Base-by-base conservation (phyloP, 2,329 filamentous ascomycete genomes). In the Penicillium sp. region DNA sequence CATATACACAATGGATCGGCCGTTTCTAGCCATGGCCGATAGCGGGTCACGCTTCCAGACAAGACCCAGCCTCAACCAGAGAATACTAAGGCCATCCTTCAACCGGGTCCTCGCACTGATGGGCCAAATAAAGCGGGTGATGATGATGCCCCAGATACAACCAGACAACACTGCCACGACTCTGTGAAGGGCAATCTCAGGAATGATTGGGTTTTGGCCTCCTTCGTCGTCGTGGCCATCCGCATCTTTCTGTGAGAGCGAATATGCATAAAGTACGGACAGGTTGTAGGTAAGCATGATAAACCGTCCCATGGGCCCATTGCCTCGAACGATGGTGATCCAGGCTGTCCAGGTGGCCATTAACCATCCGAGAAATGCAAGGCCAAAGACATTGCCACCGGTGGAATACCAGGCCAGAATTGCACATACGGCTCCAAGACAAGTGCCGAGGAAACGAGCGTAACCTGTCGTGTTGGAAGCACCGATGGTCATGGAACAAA, bases 241-340 rank as follows among this genome's bases (percentile, higher is more conserved):
- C 60, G 84, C 52, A 16, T 54, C 52, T 83, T 62, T 91, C 87
- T 1, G 89, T 89, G 14, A 97, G 81, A 58, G 90, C 93, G 77
- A 97, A 98, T 54, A 10, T 2, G 93, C 92, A 72, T 99, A 99
- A 3, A 99, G 83, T 8, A 92, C 92, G 19, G 91, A 93, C 44
- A 99, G 87, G 70, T 99, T 99, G 81, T 98, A 99, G 1, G 93
- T 96, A 46, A 99, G 84, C 70, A 98, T 85, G 61, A 96, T 95
- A 71, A 97, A 98, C 51, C 95, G 88, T 43, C 93, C 93, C 75
- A 98, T 89, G 0, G 93, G 92, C 0, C 91, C 93, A 72, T 93
- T 93, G 45, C 89, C 88, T 69, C 87, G 84, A 27, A 88, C 90
- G 53, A 98, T 80, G 63, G 96, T 97, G 68, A 97, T 88, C 74